phyloP scores from a whole-genome alignment of 345 rosid genomes.

The Crucihimalaya himalaica region DNA sequence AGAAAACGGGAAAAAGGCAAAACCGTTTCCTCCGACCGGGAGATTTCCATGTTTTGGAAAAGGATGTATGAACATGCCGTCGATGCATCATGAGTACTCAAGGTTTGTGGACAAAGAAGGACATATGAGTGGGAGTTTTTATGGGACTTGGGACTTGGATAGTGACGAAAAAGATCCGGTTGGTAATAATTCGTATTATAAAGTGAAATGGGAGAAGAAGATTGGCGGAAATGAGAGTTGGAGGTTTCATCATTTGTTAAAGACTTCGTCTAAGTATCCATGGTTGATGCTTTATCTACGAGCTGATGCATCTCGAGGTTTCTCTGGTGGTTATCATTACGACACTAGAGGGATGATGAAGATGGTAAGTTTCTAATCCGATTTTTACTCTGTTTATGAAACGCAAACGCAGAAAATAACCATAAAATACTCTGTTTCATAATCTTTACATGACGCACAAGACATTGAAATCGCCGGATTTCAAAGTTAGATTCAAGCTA shows the following conservation, averaged over 20 bases:
- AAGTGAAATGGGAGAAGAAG: constrained; percentile 55
- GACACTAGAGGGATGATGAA: constrained; percentile 62
- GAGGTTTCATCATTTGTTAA: constrained; percentile 55
- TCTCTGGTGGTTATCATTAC: constrained; percentile 67
- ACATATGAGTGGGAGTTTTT: constrained; percentile 50
- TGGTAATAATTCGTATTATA: constrained; percentile 47
- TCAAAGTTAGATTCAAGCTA: constrained; percentile 49
- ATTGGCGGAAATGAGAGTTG: constrained; percentile 54
- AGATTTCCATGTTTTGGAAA: constrained; percentile 66
- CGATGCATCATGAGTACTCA: constrained; percentile 57
- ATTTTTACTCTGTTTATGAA: background rate
- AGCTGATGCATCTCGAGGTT: constrained; percentile 56
- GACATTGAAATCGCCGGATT: constrained; percentile 54
- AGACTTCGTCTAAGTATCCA: constrained; percentile 63
- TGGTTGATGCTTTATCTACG: constrained; percentile 70
- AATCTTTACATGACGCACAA: constrained; percentile 2
- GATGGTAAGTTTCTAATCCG: constrained; percentile 41
- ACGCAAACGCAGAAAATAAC: background rate
- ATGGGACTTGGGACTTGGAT: constrained; percentile 68
- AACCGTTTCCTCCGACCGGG: constrained; percentile 47
- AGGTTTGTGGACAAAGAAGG: constrained; percentile 42
- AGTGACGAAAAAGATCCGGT: constrained; percentile 38
- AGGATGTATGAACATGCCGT: constrained; percentile 73
- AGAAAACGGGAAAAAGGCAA: constrained; percentile 51
- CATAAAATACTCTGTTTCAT: constrained; percentile 25